Evolutionary conservation across 169 alveolate species (phyloP), one percentile per base, ranked within the genome.

Genomic region (Plasmodium relictum): DNA sequence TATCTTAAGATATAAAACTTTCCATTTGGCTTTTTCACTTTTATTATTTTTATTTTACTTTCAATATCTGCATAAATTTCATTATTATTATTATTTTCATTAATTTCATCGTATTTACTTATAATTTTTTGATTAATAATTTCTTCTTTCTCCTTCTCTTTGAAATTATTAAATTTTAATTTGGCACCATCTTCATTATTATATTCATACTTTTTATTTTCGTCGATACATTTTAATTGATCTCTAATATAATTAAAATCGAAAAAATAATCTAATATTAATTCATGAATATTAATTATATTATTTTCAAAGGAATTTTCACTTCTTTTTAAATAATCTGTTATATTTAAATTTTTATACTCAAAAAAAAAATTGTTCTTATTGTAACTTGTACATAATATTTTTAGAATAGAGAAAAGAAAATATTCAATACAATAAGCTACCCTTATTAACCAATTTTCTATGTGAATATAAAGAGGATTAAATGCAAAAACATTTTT

Each of bases 371-470:
- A 8, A 42, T 20, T 56, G 16, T 41, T 44, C 18, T 16, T 20
- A 56, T 20, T 18, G 18, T 42, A 10, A 24, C 41, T 41, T 58
- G 39, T 41, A 22, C 63, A 73, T 14, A 80, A 80, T 22, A 24
- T 62, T 72, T 80, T 80, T 50, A 80, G 14, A 52, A 80, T 80
- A 7, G 90, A 80, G 26, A 80, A 80, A 22, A 80, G 41, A 80
- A 80, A 68, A 58, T 61, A 59, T 18, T 61, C 31, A 7, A 80
- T 31, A 9, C 73, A 80, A 14, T 54, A 22, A 6, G 73, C 31
- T 0, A 80, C 83, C n/a, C 61, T 70, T 3, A 24, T 3, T 6
- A 68, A 16, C 90, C 90, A 80, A 68, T n/a, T 80, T 71, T 80
- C 90, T 31, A 80, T 22, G 62, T 80, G 83, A 52, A 80, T 80